A percentile compares a stretch with the other conserved stretches of the same genome.
Conservation (phyloP, 805 yeast species). For the Naumovozyma baii region DNA sequence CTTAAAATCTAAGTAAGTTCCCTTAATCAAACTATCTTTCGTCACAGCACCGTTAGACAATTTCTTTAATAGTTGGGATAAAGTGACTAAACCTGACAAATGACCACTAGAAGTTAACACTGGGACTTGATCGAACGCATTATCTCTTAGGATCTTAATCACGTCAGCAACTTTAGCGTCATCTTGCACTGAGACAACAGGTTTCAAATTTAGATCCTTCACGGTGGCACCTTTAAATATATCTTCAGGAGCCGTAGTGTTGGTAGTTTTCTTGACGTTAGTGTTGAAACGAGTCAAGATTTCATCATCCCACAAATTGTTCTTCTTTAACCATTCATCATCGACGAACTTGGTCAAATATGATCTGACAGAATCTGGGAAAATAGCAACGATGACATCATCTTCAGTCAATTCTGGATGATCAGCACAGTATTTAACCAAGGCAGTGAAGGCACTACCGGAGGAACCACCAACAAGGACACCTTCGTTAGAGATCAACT, state of each 20-base stretch:
- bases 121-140: conserved; percentile 81
- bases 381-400: conserved; percentile 66
- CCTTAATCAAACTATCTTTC: conserved; percentile 42
- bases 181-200: conserved; percentile 65
- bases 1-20: conserved; percentile 59
- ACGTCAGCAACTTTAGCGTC: conserved; percentile 54
- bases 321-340: conserved; percentile 81
- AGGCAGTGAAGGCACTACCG: conserved; percentile 76
- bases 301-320: conserved; percentile 57
- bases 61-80: conserved; percentile 59
- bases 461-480: conserved; percentile 84
- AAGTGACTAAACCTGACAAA: conserved; percentile 65
- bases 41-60: conserved; percentile 53
- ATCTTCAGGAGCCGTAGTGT: conserved; percentile 28
- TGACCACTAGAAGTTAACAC: conserved; percentile 51
- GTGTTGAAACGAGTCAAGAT: conserved; percentile 30
- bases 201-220: conserved; percentile 61
- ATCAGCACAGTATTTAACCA: conserved; percentile 56
- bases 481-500: conserved; percentile 77
- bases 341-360: conserved; percentile 81
- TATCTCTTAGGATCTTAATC: conserved; percentile 57
- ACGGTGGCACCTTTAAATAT: conserved; percentile 49
- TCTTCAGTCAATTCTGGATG: conserved; percentile 54
- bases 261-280: conserved; percentile 11
- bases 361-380: conserved; percentile 83